Conservation (phyloP, 306 rosid species). For the Oxytropis ochrocephala region DNA sequence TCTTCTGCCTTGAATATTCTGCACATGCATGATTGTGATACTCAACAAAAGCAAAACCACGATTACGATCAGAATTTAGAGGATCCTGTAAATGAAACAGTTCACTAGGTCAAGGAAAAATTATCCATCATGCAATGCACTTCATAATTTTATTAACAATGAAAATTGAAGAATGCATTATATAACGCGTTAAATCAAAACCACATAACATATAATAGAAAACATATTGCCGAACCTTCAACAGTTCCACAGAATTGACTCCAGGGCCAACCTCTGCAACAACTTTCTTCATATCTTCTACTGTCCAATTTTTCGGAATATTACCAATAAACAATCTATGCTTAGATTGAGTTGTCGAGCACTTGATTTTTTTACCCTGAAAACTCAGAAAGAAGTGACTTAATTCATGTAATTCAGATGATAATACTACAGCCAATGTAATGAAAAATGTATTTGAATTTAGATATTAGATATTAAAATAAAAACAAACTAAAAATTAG, state of each 20-base stretch:
- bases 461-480: neutral
- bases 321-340: constrained; percentile 62
- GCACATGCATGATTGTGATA: constrained; percentile 68
- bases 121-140: neutral
- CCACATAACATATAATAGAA: neutral
- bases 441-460: neutral
- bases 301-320: constrained; percentile 63
- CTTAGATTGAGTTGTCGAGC: constrained; percentile 61
- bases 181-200: neutral
- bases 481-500: neutral
- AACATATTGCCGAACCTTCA: constrained; percentile 39
- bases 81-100: constrained; percentile 43
- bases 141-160: neutral
- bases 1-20: constrained; percentile 55
- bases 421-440: neutral
- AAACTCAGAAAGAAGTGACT: constrained; percentile 7
- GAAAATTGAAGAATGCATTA: neutral
- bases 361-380: constrained; percentile 53
- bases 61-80: constrained; percentile 41
- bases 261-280: constrained; percentile 59
- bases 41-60: constrained; percentile 61
- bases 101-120: constrained; percentile 10
- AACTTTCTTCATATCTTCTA: constrained; percentile 45
- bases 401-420: constrained; percentile 6
- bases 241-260: constrained; percentile 46